These are phyloP conservation scores for Hymenoscyphus infarciens DNA, from an alignment of 2,329 filamentous ascomycete species.

Conservation along the genomic window DNA sequence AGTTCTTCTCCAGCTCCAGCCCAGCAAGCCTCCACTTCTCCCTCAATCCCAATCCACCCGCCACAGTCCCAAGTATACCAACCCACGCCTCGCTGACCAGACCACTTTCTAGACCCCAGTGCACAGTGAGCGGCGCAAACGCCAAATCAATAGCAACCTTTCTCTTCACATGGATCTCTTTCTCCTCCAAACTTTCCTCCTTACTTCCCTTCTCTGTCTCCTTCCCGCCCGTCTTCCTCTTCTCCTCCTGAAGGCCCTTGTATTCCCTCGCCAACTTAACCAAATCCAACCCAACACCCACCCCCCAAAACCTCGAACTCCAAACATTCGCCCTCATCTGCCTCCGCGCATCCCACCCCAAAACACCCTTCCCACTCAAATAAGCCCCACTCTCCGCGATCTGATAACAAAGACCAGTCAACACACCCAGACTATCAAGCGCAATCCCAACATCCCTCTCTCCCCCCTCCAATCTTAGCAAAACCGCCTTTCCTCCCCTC, in stretches of 20 bases:
- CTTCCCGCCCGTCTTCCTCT: conserved; percentile 32
- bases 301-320: conserved; percentile 77
- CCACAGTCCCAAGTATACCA: conserved; percentile 54
- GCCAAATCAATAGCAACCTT: conserved; percentile 66
- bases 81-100: conserved; percentile 56
- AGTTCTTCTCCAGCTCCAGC: neutral
- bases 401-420: conserved; percentile 68
- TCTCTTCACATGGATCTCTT: conserved; percentile 53
- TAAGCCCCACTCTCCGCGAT: conserved; percentile 79
- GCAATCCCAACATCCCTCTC: conserved; percentile 40
- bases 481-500: conserved; percentile 56
- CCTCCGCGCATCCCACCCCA: conserved; percentile 54
- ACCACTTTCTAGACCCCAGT: conserved; percentile 74
- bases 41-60: conserved; percentile 32
- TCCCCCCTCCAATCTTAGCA: conserved; percentile 16
- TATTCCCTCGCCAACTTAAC: conserved; percentile 52
- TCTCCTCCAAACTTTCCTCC: conserved; percentile 44
- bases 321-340: conserved; percentile 62
- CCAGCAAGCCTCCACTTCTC: conserved; percentile 9
- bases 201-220: conserved; percentile 53
- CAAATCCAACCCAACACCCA: conserved; percentile 74
- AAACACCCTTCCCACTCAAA: conserved; percentile 67
- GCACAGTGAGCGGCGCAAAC: conserved; percentile 78
- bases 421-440: conserved; percentile 66
- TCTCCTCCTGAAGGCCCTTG: conserved; percentile 46